A percentile compares a stretch with the other conserved stretches of the same genome.
phyloP scores from a whole-genome alignment of 352 stramenopile species.

The Plasmopara viticola region DNA sequence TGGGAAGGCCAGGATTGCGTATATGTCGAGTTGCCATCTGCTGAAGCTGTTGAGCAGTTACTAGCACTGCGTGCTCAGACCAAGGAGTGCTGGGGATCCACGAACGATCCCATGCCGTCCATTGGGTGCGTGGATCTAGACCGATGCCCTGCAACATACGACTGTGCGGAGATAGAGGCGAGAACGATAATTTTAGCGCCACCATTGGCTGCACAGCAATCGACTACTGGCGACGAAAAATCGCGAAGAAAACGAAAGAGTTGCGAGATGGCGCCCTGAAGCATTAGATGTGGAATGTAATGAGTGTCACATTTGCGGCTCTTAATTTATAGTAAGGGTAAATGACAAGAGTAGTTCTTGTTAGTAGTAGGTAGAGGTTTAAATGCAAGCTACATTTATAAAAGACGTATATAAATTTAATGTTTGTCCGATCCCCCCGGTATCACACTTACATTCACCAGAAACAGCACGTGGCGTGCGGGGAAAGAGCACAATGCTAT shows the following conservation, averaged over 20 bases:
- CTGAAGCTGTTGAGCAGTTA: slow-evolving; percentile 32
- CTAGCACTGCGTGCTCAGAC: slow-evolving; percentile 29
- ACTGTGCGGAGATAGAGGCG: slow-evolving; percentile 23
- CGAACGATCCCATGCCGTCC: slow-evolving; percentile 50
- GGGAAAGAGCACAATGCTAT: no score
- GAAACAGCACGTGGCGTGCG: no score
- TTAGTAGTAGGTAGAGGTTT: no score
- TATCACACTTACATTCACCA: no score
- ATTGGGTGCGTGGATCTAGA: slow-evolving; percentile 60
- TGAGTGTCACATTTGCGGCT: no score
- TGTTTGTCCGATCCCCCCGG: no score
- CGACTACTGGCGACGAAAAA: slow-evolving; percentile 26
- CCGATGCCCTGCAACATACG: slow-evolving; percentile 23
- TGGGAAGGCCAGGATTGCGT: slow-evolving; percentile 48
- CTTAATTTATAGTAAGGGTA: no score
- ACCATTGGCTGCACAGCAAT: slow-evolving; percentile 13
- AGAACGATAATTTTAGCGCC: slow-evolving; percentile 21
- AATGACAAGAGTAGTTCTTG: no score
- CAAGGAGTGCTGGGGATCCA: slow-evolving; percentile 27
- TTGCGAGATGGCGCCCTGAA: slow-evolving; percentile 25
- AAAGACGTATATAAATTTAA: no score
- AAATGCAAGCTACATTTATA: no score
- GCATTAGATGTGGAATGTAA: no score
- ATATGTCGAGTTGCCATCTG: slow-evolving; percentile 42
- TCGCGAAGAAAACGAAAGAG: slow-evolving; percentile 30